Base-by-base conservation (phyloP, 139 green algal species). In the Desmodesmus armatus region DNA sequence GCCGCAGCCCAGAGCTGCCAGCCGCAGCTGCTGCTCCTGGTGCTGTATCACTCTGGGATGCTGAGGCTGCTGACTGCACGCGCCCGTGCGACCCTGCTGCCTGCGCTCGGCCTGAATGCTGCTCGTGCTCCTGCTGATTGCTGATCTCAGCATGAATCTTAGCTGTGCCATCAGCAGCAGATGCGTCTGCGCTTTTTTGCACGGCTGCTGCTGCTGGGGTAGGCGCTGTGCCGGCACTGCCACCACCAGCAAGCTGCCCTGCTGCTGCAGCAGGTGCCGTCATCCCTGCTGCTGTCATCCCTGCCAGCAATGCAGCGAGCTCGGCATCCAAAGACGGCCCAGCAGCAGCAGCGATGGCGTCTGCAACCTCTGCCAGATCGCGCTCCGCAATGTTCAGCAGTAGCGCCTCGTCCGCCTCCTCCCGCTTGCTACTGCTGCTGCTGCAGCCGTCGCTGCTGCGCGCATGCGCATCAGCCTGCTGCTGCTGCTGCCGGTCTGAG, bases 381-480 rank as follows among this genome's bases (percentile, higher is more conserved):
- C 72, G 43, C 39, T 65, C 43, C 7, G 72, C 72, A 33, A 79
- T 79, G 44, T 79, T 53, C n/a, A 79, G 43, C 44, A 63, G 7
- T 29, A 39, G 70, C 7, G 7, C 19, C 35, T 5, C 27, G 21
- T 25, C 6, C 37, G 70, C 23, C 31, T 25, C 70, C 41, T 44
- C 70, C 39, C 17, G n/a, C n/a, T 39, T 77, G 9, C n/a, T 21
- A 40, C n/a, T 72, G 63, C 27, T 53, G 35, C 66, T 17, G 37
- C 74, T 81, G 74, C 74, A 69, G 74, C 74, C 69, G 74, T 51
- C 33, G 49, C 49, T 81, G 74, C 33, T 29, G 74, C 9, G 25
- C 55, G 21, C 69, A 39, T 23, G 6, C 9, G 71, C 71, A 65
- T 25, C 7, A 27, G 5, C 31, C 19, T 44, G 19, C 47, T 35